Percentiles rank a stretch among this genome's conserved stretches.
Conservation (phyloP, 1,139 yeast genomes). For the Nakaseomyces sp. region DNA sequence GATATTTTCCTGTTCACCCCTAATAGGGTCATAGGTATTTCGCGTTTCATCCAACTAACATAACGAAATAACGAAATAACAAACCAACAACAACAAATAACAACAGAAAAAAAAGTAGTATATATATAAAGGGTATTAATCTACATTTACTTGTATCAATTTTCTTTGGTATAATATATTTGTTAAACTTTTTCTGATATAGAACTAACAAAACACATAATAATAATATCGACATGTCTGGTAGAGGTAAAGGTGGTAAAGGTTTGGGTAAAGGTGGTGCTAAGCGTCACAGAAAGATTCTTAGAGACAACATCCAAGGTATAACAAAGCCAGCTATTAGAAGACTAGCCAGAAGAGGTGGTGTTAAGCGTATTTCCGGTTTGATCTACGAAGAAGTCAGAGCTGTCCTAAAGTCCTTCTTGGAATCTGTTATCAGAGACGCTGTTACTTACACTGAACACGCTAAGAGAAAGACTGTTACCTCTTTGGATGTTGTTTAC, state of each 20-base stretch:
- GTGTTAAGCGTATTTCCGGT: constrained; percentile 98
- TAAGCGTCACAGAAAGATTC: constrained; percentile 97
- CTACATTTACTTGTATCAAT: too few relatives aligned
- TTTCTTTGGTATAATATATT: too few relatives aligned
- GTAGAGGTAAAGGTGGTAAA: constrained; percentile 98
- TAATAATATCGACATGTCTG: constrained; percentile 51
- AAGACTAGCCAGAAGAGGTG: constrained; percentile 99
- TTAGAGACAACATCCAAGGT: constrained; percentile 98
- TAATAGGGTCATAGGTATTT: background rate
- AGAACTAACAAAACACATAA: background rate
- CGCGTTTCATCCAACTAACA: background rate
- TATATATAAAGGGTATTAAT: too few relatives aligned
- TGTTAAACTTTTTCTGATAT: background rate
- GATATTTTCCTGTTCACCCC: background rate
- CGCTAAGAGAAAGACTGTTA: constrained; percentile 98
- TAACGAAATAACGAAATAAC: too few relatives aligned
- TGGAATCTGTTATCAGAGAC: constrained; percentile 92
- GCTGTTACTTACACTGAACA: constrained; percentile 98
- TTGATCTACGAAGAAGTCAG: constrained; percentile 96
- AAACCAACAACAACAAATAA: too few relatives aligned
- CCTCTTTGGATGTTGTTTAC: constrained; percentile 92
- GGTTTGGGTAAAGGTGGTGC: constrained; percentile 98
- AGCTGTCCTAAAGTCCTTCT: constrained; percentile 85
- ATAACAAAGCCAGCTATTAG: constrained; percentile 98
- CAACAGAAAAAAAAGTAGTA: too few relatives aligned